phyloP scores from a whole-genome alignment of 495 filamentous ascomycete genomes.

The Chaetomium cochliodes region DNA sequence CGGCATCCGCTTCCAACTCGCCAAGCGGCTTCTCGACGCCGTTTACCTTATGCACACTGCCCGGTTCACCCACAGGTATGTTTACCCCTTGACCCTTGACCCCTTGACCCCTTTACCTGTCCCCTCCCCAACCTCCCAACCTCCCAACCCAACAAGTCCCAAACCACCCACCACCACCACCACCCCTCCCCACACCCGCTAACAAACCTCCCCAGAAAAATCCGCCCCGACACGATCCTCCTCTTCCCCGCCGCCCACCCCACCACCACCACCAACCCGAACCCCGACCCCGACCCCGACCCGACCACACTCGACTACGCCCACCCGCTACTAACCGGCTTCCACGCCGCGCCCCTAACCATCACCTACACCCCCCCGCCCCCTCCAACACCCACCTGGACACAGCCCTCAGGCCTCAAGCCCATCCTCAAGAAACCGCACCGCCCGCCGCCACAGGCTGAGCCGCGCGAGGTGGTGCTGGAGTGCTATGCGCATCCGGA shows the following conservation, averaged over 20 bases:
- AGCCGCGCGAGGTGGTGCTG: constrained; percentile 5
- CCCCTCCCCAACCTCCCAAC: neutral
- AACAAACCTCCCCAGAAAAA: neutral
- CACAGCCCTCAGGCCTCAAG: constrained; percentile 13
- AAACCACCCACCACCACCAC: neutral
- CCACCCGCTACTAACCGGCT: constrained; percentile 14
- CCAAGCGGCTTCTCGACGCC: constrained; percentile 17
- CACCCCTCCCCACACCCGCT: neutral
- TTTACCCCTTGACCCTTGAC: too few species aligned
- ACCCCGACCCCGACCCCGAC: constrained; percentile 8
- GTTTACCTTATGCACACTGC: constrained; percentile 19
- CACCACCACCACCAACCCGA: neutral
- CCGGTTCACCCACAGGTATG: constrained; percentile 15
- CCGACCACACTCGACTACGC: constrained; percentile 18
- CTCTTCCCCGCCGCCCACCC: constrained; percentile 15
- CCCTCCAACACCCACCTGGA: neutral
- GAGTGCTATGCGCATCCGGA: constrained; percentile 22
- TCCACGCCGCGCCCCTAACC: constrained; percentile 14
- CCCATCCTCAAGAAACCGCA: constrained; percentile 22
- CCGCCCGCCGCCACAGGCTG: neutral
- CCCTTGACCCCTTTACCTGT: neutral
- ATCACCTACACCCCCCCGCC: neutral
- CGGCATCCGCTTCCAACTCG: constrained; percentile 18
- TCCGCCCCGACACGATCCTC: constrained; percentile 20
- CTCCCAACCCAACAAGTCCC: neutral